These are phyloP conservation scores for Cercis canadensis DNA, from an alignment of 306 rosid genomes.

Conservation along the genomic window DNA sequence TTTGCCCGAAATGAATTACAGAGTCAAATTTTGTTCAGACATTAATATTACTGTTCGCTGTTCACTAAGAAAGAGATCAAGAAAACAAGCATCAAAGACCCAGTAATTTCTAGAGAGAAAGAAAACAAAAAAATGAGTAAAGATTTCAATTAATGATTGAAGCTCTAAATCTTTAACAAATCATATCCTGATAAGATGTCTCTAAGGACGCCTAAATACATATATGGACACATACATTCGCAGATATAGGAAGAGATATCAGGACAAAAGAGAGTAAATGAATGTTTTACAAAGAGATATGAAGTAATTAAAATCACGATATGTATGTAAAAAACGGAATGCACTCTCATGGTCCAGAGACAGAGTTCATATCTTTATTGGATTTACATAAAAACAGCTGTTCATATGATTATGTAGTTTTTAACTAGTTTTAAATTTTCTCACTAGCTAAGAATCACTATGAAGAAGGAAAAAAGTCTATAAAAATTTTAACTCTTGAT, in stretches of 20 bases:
- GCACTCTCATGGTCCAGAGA: background rate
- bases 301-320: no score
- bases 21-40: no score
- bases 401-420: background rate
- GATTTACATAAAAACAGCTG: background rate
- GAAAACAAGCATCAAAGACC: no score
- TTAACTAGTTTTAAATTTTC: background rate
- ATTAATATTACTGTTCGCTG: no score
- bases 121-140: no score
- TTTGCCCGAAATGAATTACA: background rate
- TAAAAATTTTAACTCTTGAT: background rate
- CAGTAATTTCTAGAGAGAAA: no score
- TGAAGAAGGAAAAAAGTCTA: no score
- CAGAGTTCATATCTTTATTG: background rate
- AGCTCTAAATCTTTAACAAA: no score
- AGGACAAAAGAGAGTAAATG: background rate
- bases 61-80: no score
- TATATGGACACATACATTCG: background rate
- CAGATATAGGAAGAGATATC: background rate
- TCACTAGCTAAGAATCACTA: background rate
- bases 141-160: no score
- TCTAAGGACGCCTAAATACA: background rate
- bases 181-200: background rate
- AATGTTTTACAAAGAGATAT: background rate
- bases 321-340: background rate